Base-by-base conservation (phyloP, 208 protist genomes). In the Willaertia magna region DNA sequence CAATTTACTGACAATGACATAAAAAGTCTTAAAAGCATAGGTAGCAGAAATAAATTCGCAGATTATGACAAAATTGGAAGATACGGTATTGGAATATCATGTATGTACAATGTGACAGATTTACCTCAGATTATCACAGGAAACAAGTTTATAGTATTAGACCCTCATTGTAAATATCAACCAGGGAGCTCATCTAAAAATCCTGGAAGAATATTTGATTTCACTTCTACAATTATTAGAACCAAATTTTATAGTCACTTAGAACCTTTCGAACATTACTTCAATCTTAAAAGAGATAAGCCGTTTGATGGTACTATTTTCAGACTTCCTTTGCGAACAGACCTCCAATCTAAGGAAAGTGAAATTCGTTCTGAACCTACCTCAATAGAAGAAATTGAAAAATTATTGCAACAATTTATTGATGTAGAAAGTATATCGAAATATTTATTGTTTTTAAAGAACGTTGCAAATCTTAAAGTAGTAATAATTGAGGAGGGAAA, bases 91-190 rank as follows among this genome's bases (percentile, higher is more conserved):
- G 90, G 90, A 18, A 91, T 92, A 86, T 88, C 85, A 43, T 44
- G 87, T 26, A 88, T 91, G 39, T 92, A 92, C 87, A 84, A 91
- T 52, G 84, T 90, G 48, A 92, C 90, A 16, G 90, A 92, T 40
- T 20, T 87, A 12, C 90, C 90, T 9, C 83, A 30, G n/a, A 89
- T 92, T 67, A 87, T 92, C 9, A 75, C 52, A 30, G 74, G 88
- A 39, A 49, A 88, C 7, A 81, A 85, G 16, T n/a, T 92, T 47
- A 89, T 89, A 9, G 39, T 89, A 14, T 88, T 91, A 34, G 90
- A 92, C 74, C 87, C 87, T 52, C 90, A 92, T 84, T 47, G 81
- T 40, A 82, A 76, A 85, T 90, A 89, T 82, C 48, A 90, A 18
- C 84, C 85, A 11, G 39, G 43, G 18, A 88, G 20, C 49, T n/a